Evolutionary conservation across 2,329 filamentous ascomycete genomes (phyloP).

Genomic region (Aspergillus sp.): DNA sequence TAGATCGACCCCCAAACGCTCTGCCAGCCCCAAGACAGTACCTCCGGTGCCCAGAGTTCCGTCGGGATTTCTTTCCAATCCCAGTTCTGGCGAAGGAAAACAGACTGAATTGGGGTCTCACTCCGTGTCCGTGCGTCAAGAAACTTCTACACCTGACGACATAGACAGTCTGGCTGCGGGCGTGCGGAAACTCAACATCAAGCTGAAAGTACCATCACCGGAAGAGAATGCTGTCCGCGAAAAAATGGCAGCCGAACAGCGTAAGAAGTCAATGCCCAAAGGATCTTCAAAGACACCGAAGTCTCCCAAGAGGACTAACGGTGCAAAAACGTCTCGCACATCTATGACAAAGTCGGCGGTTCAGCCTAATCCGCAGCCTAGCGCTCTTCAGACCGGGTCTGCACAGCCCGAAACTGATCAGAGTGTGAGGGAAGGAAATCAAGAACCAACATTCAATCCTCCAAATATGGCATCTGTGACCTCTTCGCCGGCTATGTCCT

Average conservation of each 20-base stretch:
- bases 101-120: too few species aligned
- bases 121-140: background rate
- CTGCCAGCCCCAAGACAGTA: conserved; percentile 31
- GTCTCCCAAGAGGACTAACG: conserved; percentile 27
- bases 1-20: conserved; percentile 36
- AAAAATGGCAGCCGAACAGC: conserved; percentile 38
- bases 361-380: conserved; percentile 1
- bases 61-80: conserved; percentile 24
- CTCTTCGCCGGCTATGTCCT: background rate
- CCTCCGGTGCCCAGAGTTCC: conserved; percentile 41
- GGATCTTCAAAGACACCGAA: conserved; percentile 12
- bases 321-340: conserved; percentile 7
- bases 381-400: background rate
- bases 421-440: background rate
- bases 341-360: conserved; percentile 4
- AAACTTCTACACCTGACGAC: conserved; percentile 22
- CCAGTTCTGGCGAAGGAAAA: conserved; percentile 8
- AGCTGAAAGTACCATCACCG: conserved; percentile 53
- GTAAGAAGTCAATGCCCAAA: conserved; percentile 19
- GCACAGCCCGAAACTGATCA: background rate
- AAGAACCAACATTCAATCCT: background rate
- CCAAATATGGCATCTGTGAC: too few species aligned
- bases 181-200: conserved; percentile 51
- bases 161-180: conserved; percentile 50
- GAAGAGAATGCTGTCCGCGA: conserved; percentile 54